Base-by-base conservation (phyloP, 352 stramenopile genomes). In the Phytophthora litchii region DNA sequence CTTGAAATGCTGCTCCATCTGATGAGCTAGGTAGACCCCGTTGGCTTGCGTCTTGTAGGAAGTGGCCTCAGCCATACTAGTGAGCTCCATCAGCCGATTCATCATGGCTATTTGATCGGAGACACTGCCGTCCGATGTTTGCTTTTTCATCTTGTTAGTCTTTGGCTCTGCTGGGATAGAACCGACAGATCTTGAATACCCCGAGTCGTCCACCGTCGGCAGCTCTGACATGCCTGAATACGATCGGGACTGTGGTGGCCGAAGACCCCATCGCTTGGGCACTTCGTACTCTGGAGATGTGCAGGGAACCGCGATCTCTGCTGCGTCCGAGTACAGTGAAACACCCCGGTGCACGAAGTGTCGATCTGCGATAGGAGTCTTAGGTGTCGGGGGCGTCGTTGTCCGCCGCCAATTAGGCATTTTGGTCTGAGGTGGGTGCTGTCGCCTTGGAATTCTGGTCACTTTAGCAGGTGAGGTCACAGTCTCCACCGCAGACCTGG, bases 11-110 rank as follows among this genome's bases (percentile, higher is more conserved):
- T 67, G 62, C 19, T 60, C 62, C 42, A 54, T 53, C 14, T 72
- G 67, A 49, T 68, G 61, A 21, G 68, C 49, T 25, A 81, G 54
- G 48, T 67, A 72, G 16, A 56, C 45, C 9, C 64, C 67, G 20
- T 76, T 76, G 13, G n/a, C 55, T 29, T 76, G 67, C 17, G 62
- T 72, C 37, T 38, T 54, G 48, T 67, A 57, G 3, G 64, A 70
- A n/a, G 67, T 69, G 21, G 52, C 53, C 57, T 76, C 62, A 34
- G 57, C 67, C 67, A 72, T 76, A 17, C 12, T 61, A 5, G 37
- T 61, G 35, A 72, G 52, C 44, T 72, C 56, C 57, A 61, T 40
- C 13, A 76, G 36, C n/a, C 62, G 34, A 32, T 38, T 23, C 62
- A 67, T 66, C 43, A 76, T 41, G 1, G 35, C 21, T 11, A 40